A percentile compares a stretch with the other conserved stretches of the same genome.
Evolutionary conservation across 2,329 filamentous ascomycete species (phyloP).

Genomic region (Cercospora citrullina): DNA sequence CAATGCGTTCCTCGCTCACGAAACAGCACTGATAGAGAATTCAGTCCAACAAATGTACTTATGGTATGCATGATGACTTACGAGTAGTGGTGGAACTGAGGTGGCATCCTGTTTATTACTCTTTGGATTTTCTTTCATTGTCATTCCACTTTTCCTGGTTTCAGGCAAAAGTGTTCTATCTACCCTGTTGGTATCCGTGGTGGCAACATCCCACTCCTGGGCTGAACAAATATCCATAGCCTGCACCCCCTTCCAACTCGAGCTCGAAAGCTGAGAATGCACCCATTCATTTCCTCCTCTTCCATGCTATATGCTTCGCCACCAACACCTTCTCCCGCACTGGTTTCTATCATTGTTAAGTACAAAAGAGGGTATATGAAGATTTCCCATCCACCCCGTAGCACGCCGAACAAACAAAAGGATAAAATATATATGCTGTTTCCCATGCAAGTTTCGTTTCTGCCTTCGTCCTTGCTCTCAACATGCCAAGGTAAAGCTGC

Average conservation of each 20-base stretch:
- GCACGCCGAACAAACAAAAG: not conserved
- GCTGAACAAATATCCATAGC: too few species aligned
- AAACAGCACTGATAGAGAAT: not conserved
- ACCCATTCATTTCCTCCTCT: not conserved
- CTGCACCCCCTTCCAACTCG: not conserved
- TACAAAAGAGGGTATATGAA: constrained; percentile 1
- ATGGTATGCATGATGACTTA: not conserved
- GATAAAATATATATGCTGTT: not conserved
- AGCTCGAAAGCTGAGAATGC: not conserved
- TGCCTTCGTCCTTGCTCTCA: not conserved
- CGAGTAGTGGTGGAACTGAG: not conserved
- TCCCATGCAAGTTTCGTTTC: not conserved
- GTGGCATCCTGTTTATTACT: not conserved
- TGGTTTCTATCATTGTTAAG: not conserved
- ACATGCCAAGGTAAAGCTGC: not conserved
- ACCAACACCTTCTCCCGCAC: not conserved
- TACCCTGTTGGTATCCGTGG: not conserved
- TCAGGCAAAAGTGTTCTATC: not conserved
- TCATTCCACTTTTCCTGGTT: not conserved
- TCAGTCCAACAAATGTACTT: not conserved
- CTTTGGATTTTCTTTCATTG: not conserved
- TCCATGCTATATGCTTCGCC: not conserved
- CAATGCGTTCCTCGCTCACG: not conserved
- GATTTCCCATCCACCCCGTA: not conserved
- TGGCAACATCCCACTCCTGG: too few species aligned